Percentiles rank a stretch among this genome's conserved stretches.
Conservation (phyloP, 2,329 filamentous ascomycete genomes). For the Cladophialophora chaetospira region DNA sequence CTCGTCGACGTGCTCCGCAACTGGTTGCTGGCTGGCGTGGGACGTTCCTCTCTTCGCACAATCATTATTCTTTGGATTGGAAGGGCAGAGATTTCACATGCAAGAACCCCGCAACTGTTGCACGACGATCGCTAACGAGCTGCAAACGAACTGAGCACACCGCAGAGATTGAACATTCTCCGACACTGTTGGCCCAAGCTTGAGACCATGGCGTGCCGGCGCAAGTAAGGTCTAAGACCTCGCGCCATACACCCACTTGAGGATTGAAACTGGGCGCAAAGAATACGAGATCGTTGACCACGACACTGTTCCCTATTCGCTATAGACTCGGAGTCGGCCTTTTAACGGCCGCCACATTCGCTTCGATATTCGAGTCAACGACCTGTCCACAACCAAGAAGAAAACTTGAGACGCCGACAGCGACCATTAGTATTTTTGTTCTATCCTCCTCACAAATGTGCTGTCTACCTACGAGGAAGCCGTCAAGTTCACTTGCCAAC, state of each 20-base stretch:
- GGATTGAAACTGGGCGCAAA: neutral
- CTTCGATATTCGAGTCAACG: no score
- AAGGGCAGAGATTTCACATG: neutral
- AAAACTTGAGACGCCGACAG: no score
- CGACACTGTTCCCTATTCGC: no score
- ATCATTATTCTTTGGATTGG: neutral
- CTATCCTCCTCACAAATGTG: no score
- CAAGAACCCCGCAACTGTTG: neutral
- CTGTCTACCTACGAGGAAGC: no score
- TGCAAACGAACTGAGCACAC: neutral
- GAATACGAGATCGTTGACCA: neutral
- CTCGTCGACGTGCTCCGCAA: neutral
- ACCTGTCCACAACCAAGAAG: no score
- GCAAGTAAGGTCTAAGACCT: conserved; percentile 1
- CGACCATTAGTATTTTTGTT: no score
- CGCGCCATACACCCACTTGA: conserved; percentile 1
- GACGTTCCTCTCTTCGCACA: neutral
- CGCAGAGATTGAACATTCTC: neutral
- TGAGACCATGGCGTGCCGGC: neutral
- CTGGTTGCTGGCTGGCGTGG: no score
- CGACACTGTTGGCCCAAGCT: neutral
- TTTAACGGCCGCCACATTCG: no score
- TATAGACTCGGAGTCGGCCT: no score
- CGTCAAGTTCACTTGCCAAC: no score
- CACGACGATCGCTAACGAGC: neutral